phyloP scores from a whole-genome alignment of 495 filamentous ascomycete species.

The Tuber brumale region DNA sequence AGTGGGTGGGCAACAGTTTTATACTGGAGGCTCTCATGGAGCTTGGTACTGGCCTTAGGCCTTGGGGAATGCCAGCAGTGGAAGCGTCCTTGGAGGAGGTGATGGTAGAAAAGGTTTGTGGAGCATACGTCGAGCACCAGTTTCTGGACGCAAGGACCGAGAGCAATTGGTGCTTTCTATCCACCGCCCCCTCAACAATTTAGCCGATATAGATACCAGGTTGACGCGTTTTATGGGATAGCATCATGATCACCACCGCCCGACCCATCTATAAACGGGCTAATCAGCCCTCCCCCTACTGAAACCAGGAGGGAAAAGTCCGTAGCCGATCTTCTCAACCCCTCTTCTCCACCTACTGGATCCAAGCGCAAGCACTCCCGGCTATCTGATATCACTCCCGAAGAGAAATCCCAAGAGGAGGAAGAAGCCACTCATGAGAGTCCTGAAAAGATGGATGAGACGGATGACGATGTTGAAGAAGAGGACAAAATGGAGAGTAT shows the following conservation, averaged over 20 bases:
- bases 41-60: conserved; percentile 13
- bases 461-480: conserved; percentile 26
- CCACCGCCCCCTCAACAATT: conserved; percentile 20
- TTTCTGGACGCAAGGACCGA: no score
- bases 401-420: conserved; percentile 12
- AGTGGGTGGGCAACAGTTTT: conserved; percentile 4
- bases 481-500: conserved; percentile 10
- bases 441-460: conserved; percentile 26
- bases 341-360: conserved; percentile 27
- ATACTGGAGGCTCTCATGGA: conserved; percentile 1
- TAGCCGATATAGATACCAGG: conserved; percentile 5
- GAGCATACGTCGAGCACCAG: no score
- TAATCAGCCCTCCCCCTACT: conserved; percentile 5
- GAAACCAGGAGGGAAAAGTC: conserved; percentile 29
- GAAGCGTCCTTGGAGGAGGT: no score
- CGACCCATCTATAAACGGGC: conserved; percentile 1
- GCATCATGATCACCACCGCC: neutral
- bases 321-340: conserved; percentile 34
- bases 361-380: conserved; percentile 33
- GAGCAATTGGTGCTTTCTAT: conserved; percentile 27
- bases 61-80: conserved; percentile 5
- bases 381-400: conserved; percentile 20
- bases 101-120: no score
- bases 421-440: neutral
- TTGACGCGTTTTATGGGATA: conserved; percentile 5